These are phyloP conservation scores for Suhomyces vadensis DNA, from an alignment of 805 yeast species.

Conservation along the genomic window DNA sequence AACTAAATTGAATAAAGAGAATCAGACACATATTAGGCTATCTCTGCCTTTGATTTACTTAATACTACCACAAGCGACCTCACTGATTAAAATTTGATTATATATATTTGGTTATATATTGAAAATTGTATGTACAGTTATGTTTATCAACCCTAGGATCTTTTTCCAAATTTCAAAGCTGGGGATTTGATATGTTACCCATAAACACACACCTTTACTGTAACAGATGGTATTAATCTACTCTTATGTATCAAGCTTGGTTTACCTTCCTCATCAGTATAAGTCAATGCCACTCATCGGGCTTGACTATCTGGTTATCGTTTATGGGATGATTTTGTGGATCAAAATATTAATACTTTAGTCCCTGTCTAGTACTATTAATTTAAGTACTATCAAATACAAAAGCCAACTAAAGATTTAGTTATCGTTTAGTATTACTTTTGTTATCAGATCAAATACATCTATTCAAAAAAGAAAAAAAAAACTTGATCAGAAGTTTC, in stretches of 20 bases:
- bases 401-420: neutral
- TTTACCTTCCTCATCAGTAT: neutral
- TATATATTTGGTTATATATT: conserved; percentile 1
- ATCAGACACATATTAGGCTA: neutral
- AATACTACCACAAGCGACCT: neutral
- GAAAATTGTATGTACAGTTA: conserved; percentile 2
- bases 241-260: neutral
- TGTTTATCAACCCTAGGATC: neutral
- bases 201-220: neutral
- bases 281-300: neutral
- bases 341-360: conserved; percentile 1
- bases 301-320: neutral
- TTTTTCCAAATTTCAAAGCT: too few relatives aligned
- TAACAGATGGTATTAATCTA: neutral
- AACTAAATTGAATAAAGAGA: neutral
- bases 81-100: too few relatives aligned
- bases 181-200: neutral
- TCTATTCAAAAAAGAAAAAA: neutral
- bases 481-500: too few relatives aligned
- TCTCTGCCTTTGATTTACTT: neutral
- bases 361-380: neutral
- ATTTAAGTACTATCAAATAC: neutral
- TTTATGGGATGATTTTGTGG: neutral
- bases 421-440: too few relatives aligned
- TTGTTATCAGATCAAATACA: neutral